These are phyloP conservation scores for Psidium guajava DNA, from an alignment of 345 rosid species.

Conservation along the genomic window DNA sequence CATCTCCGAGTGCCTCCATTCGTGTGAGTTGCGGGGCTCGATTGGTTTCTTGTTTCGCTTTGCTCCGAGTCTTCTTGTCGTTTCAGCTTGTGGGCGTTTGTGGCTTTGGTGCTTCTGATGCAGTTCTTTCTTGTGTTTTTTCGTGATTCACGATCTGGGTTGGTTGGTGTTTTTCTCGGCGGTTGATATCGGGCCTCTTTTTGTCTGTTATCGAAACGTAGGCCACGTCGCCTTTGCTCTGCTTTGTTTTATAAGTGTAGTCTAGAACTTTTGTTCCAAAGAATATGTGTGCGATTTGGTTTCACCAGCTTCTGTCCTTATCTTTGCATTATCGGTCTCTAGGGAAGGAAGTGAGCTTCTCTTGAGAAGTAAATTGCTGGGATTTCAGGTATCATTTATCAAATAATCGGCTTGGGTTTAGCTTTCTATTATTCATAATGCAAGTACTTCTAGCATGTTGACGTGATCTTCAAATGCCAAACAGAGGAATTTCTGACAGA, in stretches of 20 bases:
- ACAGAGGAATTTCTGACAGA: neutral
- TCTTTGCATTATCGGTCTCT: neutral
- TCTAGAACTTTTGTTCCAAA: neutral
- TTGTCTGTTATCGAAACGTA: neutral
- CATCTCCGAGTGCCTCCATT: constrained; percentile 87
- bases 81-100: neutral
- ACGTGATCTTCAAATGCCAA: neutral
- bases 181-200: neutral
- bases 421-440: neutral
- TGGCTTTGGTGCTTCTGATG: neutral
- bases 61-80: neutral
- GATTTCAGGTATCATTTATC: neutral
- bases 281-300: neutral
- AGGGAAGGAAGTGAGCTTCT: neutral
- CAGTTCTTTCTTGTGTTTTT: neutral
- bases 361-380: neutral
- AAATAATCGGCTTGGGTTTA: neutral
- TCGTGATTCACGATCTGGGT: neutral
- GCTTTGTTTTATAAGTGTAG: neutral
- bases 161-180: neutral
- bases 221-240: neutral
- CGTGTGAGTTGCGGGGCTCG: constrained; percentile 45
- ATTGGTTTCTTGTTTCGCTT: neutral
- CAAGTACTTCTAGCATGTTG: neutral
- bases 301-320: neutral